Evolutionary conservation across 2,329 filamentous ascomycete species (phyloP).

Genomic region (Endocalyx cinctus): DNA sequence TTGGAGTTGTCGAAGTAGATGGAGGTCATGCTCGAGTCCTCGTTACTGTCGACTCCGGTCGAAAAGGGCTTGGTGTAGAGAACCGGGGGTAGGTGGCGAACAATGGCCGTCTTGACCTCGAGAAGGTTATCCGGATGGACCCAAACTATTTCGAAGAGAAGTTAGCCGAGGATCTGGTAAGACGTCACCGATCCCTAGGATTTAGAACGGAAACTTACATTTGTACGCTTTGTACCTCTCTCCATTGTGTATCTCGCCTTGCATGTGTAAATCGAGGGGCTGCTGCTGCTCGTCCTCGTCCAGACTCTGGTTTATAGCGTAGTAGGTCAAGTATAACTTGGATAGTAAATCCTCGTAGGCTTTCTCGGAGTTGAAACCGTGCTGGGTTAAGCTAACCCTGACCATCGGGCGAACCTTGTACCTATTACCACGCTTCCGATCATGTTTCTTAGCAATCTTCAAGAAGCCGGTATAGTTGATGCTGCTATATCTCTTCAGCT

Average conservation of each 20-base stretch:
- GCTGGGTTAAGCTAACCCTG: slow-evolving; percentile 79
- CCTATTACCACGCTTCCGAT: slow-evolving; percentile 79
- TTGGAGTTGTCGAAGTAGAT: slow-evolving; percentile 90
- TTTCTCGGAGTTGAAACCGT: slow-evolving; percentile 88
- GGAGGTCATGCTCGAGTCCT: slow-evolving; percentile 89
- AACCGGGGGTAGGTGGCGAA: slow-evolving; percentile 83
- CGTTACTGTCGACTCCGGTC: slow-evolving; percentile 72
- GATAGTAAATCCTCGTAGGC: slow-evolving; percentile 87
- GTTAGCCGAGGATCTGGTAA: too few relatives aligned
- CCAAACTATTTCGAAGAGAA: slow-evolving; percentile 60
- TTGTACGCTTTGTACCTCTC: slow-evolving; percentile 83
- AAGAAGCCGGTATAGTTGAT: slow-evolving; percentile 98
- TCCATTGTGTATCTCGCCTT: slow-evolving; percentile 55
- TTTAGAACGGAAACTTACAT: slow-evolving; percentile 58
- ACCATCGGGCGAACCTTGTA: slow-evolving; percentile 91
- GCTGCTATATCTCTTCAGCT: slow-evolving; percentile 90
- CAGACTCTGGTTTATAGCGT: slow-evolving; percentile 80
- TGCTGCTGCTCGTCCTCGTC: slow-evolving; percentile 49
- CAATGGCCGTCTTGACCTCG: slow-evolving; percentile 93
- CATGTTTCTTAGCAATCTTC: slow-evolving; percentile 99
- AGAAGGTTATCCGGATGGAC: slow-evolving; percentile 92
- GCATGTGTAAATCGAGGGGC: slow-evolving; percentile 44
- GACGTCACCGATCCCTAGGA: too few relatives aligned
- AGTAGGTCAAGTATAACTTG: slow-evolving; percentile 92
- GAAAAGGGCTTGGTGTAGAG: slow-evolving; percentile 87